These are phyloP conservation scores for Ramaria rubella DNA, from an alignment of 768 basidiomycete genomes.

Conservation along the genomic window DNA sequence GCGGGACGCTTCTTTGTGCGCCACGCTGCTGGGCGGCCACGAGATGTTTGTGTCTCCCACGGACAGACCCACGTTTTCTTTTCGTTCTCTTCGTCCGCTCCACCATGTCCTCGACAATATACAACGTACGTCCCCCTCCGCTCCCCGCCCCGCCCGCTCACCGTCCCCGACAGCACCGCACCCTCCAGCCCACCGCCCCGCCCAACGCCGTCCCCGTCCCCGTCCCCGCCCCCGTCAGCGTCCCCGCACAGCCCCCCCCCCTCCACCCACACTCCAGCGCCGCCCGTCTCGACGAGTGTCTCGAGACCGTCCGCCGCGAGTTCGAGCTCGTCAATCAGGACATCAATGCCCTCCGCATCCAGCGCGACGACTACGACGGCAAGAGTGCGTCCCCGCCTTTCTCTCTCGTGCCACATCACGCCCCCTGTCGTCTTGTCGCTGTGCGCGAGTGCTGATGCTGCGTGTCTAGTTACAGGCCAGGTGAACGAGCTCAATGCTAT, in stretches of 20 bases:
- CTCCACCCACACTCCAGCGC: constrained; percentile 23
- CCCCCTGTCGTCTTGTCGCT: neutral
- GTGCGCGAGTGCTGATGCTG: too few species aligned
- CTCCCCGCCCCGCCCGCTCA: neutral
- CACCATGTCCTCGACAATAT: neutral
- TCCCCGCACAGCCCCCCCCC: constrained; percentile 22
- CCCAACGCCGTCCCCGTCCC: constrained; percentile 13
- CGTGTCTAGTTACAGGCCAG: constrained; percentile 75
- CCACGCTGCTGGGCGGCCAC: too few species aligned
- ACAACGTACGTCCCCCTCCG: constrained; percentile 9
- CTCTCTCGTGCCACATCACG: neutral
- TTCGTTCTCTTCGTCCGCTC: too few species aligned
- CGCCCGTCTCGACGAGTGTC: constrained; percentile 60
- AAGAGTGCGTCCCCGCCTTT: constrained; percentile 55
- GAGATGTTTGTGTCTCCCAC: too few species aligned
- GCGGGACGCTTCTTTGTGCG: too few species aligned
- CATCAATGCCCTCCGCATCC: constrained; percentile 55
- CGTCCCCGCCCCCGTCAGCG: neutral
- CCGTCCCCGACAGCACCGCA: neutral
- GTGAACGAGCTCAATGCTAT: constrained; percentile 88
- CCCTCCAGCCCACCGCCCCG: constrained; percentile 36
- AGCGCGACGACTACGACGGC: constrained; percentile 84
- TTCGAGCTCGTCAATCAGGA: constrained; percentile 73
- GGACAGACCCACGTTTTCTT: too few species aligned
- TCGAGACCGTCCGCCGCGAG: constrained; percentile 79